Base-by-base conservation (phyloP, 1,284 basidiomycete genomes). In the Cryptococcus sp. region DNA sequence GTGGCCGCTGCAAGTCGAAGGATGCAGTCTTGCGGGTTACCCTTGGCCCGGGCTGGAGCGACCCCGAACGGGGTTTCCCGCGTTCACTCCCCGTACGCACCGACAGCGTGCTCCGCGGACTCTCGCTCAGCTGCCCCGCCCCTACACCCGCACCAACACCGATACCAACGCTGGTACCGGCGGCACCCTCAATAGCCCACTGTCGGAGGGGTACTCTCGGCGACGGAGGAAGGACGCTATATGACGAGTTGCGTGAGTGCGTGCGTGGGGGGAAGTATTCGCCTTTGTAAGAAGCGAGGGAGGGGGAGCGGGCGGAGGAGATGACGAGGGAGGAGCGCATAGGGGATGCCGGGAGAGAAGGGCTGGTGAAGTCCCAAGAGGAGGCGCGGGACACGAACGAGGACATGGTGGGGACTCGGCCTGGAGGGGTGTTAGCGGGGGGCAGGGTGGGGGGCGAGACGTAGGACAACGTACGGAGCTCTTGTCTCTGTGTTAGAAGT, bases 291-390 rank as follows among this genome's bases (percentile, higher is more conserved):
- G 64, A 56, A 23, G 59, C 50, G 37, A 45, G 46, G 12, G 66
- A 69, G 18, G 57, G 57, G 24, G 60, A 61, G 35, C 55, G 52
- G 15, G 49, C 55, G 4, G 46, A 62, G 12, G 21, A 46, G 39
- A 50, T 46, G 16, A 48, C 33, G 28, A 51, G 42, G 15, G 56
- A 46, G 3, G 60, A 62, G 7, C 60, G 51, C 0, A 66, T 51
- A 0, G 71, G 71, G 0, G 72, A 66, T 9, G 63, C 56, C 0
- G 68, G 67, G 8, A 65, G 55, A 3, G 70, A 72, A n/a, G 55
- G 52, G 20, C 55, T 48, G 18, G 56, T 55, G 45, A 75, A 75
- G 56, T 75, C 69, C 73, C 73, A 75, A 1, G 69, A 70, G 0
- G 70, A 67, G 1, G 71, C 60, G 11, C 63, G 62, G 7, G 68